Evolutionary conservation across 169 alveolate genomes (phyloP), one percentile per base, ranked within the genome.

Genomic region (Cryptosporidium meleagridis): DNA sequence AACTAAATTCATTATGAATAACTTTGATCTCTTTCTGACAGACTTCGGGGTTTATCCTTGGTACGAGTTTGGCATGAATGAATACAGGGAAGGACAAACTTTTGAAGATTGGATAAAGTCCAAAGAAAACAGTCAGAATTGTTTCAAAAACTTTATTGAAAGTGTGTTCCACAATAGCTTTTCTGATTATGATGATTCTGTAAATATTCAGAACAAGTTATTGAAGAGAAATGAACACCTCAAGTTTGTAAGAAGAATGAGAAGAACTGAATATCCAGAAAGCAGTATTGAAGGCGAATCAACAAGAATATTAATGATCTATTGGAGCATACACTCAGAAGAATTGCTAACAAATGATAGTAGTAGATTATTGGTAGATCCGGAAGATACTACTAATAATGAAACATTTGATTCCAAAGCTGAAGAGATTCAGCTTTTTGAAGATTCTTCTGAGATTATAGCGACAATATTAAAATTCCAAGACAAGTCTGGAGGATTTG

Each of bases 401-500:
- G 69, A 45, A 33, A 31, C 10, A 23, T 12, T 10, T 14, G 6
- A n/a, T 44, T 9, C 18, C 16, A 33, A 41, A 1, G 10, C 33
- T 26, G 7, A 39, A 1, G n/a, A 65, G 33, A 37, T 35, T 65
- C 26, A 29, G 10, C 26, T 62, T n/a, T 80, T 45, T 51, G 62
- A 31, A 35, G 89, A 80, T 61, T 80, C 89, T 8, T 61, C 18
- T 48, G 75, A 80, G 70, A 26, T 93, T 85, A 68, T 86, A 93
- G 33, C 61, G 37, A 41, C 58, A 62, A 48, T 93, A 92, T 70
- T 86, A 91, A 52, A 65, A 91, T 75, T 75, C 71, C 69, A 80
- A 70, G 65, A 80, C n/a, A 3, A 21, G 44, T 55, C 87, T 21
- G 99, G 97, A 35, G 99, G 98, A 0, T 97, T 96, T 87, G 96